Base-by-base conservation (phyloP, 2,329 filamentous ascomycete genomes). In the Xylaria sp. region DNA sequence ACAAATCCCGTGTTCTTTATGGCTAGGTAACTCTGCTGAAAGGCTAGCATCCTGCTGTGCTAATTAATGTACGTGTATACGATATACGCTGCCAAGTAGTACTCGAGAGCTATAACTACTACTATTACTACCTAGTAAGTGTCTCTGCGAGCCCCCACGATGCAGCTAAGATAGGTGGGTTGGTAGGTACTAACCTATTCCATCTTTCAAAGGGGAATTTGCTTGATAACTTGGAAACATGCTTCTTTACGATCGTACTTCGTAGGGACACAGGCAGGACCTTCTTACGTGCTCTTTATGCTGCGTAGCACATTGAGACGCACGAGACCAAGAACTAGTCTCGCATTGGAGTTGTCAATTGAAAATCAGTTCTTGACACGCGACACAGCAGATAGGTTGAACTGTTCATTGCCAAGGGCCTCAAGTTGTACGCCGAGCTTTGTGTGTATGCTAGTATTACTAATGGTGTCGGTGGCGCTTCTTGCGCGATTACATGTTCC, bases 1-100 rank as follows among this genome's bases (percentile, higher is more conserved):
- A 66, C 67, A 69, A 66, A 69, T 69, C 54, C 33, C n/a, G 15
- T 31, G 13, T 69, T 52, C 25, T 25, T 20, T 31, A 9, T 59
- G 49, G 48, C 51, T 41, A 52, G 33, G 10, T 43, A 49, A 60
- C 28, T 64, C 48, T 54, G 36, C 54, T 61, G 4, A 41, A 63
- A n/a, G 36, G 51, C n/a, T 41, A 59, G 31, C 54, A 15, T 59
- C 10, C 60, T 56, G 36, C 18, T 61, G 48, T 68, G 66, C 41
- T 57, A 64, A 64, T 57, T 46, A 13, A 51, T 62, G 20, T 36
- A 23, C n/a, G 20, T 52, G 49, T 28, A 18, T 52, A 33, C 15
- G 52, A 23, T 49, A n/a, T 36, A 55, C 52, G 23, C 31, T 55
- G 36, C 12, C 4, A 41, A 41, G 36, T 52, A n/a, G 25, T 54